Conservation (phyloP, 352 stramenopile species). For the Phytopythium chamaehyphon region DNA sequence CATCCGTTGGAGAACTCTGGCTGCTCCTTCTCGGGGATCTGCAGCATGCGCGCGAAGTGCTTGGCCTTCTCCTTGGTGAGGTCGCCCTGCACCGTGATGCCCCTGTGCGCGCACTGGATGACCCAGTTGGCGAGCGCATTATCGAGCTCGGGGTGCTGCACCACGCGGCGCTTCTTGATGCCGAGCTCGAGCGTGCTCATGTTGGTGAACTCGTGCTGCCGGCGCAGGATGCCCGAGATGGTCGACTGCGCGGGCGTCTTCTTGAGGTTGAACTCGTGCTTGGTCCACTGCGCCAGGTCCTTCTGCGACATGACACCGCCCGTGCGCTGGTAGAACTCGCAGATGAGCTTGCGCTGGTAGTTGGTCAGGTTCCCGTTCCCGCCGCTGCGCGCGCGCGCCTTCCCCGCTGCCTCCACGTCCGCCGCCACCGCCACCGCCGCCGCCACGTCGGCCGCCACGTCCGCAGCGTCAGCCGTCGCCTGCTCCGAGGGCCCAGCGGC, state of each 20-base stretch:
- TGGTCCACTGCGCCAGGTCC: constrained; percentile 82
- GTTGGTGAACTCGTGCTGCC: constrained; percentile 84
- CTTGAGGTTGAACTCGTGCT: constrained; percentile 81
- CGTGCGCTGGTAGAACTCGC: constrained; percentile 79
- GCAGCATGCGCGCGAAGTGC: constrained; percentile 79
- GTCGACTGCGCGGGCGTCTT: constrained; percentile 82
- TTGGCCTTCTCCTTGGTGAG: constrained; percentile 86
- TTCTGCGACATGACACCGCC: constrained; percentile 84
- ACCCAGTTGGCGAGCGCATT: constrained; percentile 83
- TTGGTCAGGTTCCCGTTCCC: constrained; percentile 82
- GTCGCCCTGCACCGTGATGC: constrained; percentile 76
- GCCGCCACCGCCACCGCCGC: neutral
- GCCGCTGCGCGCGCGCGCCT: constrained; percentile 4
- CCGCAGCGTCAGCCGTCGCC: neutral
- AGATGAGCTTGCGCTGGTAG: constrained; percentile 82
- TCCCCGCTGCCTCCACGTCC: neutral
- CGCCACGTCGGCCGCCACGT: neutral
- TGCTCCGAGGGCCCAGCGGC: neutral
- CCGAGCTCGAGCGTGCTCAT: constrained; percentile 76
- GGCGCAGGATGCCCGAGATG: constrained; percentile 76
- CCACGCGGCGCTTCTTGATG: constrained; percentile 81
- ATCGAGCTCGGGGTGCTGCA: constrained; percentile 77
- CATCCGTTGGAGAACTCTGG: constrained; percentile 81
- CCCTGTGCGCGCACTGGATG: constrained; percentile 76
- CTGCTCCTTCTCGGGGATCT: constrained; percentile 68